Percentiles rank a stretch among this genome's conserved stretches.
Evolutionary conservation across 352 stramenopile species (phyloP).

Genomic region (Phytophthora melonis): DNA sequence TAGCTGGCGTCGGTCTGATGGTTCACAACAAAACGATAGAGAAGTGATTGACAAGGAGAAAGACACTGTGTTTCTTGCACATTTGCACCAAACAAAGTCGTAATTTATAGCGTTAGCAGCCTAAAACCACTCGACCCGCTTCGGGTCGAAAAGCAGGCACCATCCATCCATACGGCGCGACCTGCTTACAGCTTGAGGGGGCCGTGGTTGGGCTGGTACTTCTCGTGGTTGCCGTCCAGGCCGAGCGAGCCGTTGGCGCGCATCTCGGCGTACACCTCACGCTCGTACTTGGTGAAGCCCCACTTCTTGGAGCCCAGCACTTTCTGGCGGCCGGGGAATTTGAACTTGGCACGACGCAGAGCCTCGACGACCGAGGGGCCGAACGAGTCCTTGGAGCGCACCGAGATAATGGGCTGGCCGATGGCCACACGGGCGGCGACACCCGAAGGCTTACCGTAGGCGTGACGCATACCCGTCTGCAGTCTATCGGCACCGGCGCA

Average conservation of each 20-base stretch:
- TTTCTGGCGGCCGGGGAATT: conserved; percentile 99
- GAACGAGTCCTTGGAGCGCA: conserved; percentile 97
- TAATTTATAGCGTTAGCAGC: conserved; percentile 54
- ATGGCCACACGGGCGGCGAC: conserved; percentile 98
- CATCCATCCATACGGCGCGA: conserved; percentile 28
- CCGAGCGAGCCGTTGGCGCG: conserved; percentile 94
- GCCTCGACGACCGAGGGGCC: conserved; percentile 96
- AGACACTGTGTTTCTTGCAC: conserved; percentile 7
- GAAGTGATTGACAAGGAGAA: too few relatives aligned
- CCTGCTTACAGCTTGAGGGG: conserved; percentile 65
- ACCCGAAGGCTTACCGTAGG: conserved; percentile 99
- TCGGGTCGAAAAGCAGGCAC: conserved; percentile 17
- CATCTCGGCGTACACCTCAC: conserved; percentile 98
- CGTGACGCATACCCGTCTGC: conserved; percentile 99
- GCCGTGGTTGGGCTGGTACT: conserved; percentile 94
- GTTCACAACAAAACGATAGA: too few relatives aligned
- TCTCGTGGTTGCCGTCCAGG: conserved; percentile 98
- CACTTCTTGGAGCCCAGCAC: conserved; percentile 99
- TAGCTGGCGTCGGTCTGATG: not conserved
- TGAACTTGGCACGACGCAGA: conserved; percentile 99
- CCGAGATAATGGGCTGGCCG: conserved; percentile 98
- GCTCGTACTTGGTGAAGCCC: conserved; percentile 99
- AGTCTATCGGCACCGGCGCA: conserved; percentile 99
- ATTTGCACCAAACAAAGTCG: conserved; percentile 49
- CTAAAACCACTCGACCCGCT: conserved; percentile 27